Evolutionary conservation across 345 rosid genomes (phyloP).

Genomic region (Anastatica hierochuntica): DNA sequence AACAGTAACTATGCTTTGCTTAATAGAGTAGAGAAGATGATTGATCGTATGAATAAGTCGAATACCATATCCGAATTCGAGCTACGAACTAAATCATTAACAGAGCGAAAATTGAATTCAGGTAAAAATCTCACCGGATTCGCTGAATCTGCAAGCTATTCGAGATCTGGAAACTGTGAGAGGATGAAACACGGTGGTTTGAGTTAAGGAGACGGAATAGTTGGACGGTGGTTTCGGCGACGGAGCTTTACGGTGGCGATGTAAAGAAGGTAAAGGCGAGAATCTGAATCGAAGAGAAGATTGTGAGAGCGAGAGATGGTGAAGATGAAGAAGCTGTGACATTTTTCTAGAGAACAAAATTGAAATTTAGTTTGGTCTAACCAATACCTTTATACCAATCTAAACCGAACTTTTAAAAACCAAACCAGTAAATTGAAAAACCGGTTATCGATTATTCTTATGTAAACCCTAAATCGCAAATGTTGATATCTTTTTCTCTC

Average conservation of each 20-base stretch:
- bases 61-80: background rate
- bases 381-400: too few species aligned
- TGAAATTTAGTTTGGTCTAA: too few species aligned
- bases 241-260: background rate
- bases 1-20: background rate
- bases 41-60: background rate
- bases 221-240: background rate
- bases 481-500: too few species aligned
- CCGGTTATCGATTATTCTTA: too few species aligned
- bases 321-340: conserved; percentile 26
- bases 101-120: background rate
- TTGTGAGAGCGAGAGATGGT: conserved; percentile 16
- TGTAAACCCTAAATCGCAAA: too few species aligned
- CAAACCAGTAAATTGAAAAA: too few species aligned
- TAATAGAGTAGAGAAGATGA: background rate
- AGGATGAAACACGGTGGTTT: conserved; percentile 2
- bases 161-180: conserved; percentile 7
- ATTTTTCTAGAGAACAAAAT: background rate
- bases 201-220: background rate
- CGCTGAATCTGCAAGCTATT: conserved; percentile 14
- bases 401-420: too few species aligned
- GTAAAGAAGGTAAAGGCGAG: conserved; percentile 15
- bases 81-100: background rate
- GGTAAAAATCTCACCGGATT: conserved; percentile 18
- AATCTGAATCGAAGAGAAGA: conserved; percentile 15